A percentile compares a stretch with the other conserved stretches of the same genome.
Evolutionary conservation across 371 early-diverging fungal genomes (phyloP).

Genomic region (Mucor racemosus): DNA sequence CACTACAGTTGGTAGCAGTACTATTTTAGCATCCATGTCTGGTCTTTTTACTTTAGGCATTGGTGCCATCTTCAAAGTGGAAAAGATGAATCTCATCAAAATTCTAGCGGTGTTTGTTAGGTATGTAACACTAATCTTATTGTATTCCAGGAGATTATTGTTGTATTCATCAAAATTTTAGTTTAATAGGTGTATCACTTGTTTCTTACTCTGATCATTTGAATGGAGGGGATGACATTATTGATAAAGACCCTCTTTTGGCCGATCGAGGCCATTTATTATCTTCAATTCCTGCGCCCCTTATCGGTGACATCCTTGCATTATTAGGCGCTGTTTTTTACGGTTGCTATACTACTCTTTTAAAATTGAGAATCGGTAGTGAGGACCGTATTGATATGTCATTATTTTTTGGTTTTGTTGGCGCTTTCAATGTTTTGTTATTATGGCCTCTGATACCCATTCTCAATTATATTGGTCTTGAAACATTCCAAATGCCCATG

Average conservation of each 20-base stretch:
- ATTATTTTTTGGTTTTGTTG: conserved; percentile 81
- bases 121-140: conserved; percentile 27
- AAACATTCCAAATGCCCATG: conserved; percentile 66
- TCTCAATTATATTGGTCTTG: conserved; percentile 64
- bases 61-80: conserved; percentile 66
- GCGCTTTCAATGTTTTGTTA: conserved; percentile 68
- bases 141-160: not conserved
- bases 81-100: conserved; percentile 60
- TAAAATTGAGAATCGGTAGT: conserved; percentile 71
- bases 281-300: conserved; percentile 18
- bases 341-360: conserved; percentile 72
- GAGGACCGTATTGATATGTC: conserved; percentile 72
- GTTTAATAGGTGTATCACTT: conserved; percentile 57
- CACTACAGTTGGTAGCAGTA: conserved; percentile 82
- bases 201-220: conserved; percentile 51
- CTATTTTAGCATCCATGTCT: conserved; percentile 79
- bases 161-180: conserved; percentile 16
- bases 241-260: conserved; percentile 7
- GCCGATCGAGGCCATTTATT: not conserved
- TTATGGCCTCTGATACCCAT: conserved; percentile 71
- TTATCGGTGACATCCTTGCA: conserved; percentile 73
- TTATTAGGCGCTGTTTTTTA: conserved; percentile 75
- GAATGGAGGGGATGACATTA: not conserved
- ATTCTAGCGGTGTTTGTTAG: conserved; percentile 58
- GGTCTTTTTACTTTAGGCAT: conserved; percentile 78